Conservation (phyloP, 2,329 filamentous ascomycete species). For the Diaporthe citriasiana region DNA sequence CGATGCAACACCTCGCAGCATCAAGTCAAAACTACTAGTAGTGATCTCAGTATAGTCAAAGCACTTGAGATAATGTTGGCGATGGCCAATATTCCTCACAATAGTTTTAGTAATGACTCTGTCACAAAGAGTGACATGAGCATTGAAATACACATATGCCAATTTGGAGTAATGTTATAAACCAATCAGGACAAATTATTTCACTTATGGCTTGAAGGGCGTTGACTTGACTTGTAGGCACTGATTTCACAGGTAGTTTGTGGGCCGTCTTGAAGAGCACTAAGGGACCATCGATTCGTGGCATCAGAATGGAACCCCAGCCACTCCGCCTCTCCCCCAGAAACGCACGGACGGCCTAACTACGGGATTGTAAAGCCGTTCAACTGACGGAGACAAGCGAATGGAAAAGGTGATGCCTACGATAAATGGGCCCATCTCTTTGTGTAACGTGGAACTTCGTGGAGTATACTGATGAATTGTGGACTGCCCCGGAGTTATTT, state of each 20-base stretch:
- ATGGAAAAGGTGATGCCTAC: not conserved
- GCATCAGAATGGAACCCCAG: not conserved
- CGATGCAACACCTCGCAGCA: not conserved
- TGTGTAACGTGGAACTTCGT: not conserved
- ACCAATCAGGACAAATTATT: not conserved
- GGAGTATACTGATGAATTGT: slow-evolving; percentile 5
- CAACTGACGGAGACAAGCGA: not conserved
- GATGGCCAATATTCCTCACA: not conserved
- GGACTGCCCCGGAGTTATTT: not conserved
- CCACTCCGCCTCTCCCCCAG: not conserved
- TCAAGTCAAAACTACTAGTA: not conserved
- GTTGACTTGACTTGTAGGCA: no score
- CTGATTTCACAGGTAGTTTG: not conserved
- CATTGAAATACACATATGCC: not conserved
- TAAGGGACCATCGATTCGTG: not conserved
- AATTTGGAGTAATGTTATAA: not conserved
- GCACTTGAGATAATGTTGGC: not conserved
- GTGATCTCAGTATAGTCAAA: not conserved
- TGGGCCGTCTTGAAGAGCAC: not conserved
- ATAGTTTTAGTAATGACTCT: not conserved
- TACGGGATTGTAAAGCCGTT: not conserved
- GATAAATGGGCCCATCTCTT: not conserved
- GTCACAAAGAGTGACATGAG: not conserved
- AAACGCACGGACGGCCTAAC: not conserved
- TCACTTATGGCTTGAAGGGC: not conserved